phyloP scores from a whole-genome alignment of 352 stramenopile species.

The Sclerospora graminicola region DNA sequence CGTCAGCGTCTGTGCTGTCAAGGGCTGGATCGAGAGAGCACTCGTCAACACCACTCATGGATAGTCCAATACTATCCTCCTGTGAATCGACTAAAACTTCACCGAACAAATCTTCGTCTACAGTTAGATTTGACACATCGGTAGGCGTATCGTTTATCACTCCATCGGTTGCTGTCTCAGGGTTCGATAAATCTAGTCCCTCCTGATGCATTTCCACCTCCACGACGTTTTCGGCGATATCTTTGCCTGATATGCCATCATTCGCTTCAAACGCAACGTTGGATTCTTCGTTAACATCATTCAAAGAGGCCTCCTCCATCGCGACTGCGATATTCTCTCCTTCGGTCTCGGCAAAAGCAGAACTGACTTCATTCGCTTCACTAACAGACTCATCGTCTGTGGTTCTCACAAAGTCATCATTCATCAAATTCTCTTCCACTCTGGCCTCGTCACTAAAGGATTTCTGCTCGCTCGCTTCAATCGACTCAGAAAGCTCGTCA shows the following conservation, averaged over 20 bases:
- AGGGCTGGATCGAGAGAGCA: not conserved
- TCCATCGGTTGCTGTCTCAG: constrained; percentile 1
- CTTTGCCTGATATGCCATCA: not conserved
- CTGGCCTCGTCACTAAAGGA: not conserved
- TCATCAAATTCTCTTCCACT: not conserved
- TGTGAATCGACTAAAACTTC: not conserved
- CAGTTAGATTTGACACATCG: not conserved
- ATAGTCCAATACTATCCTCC: not conserved
- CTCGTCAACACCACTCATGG: not conserved
- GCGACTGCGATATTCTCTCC: not conserved
- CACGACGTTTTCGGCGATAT: constrained; percentile 6
- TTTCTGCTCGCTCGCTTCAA: not conserved
- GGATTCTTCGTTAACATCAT: not conserved
- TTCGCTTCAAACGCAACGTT: not conserved
- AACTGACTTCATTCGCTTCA: not conserved
- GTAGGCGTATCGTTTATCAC: constrained; percentile 14
- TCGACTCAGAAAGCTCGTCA: not conserved
- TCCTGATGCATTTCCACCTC: constrained; percentile 10
- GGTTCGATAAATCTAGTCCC: constrained; percentile 10
- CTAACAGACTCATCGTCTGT: constrained; percentile 1
- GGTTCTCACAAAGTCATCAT: constrained; percentile 1
- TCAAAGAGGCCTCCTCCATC: not conserved
- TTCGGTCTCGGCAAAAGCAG: not conserved
- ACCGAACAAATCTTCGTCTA: not conserved
- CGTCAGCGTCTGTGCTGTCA: not conserved